These are phyloP conservation scores for Diplodia scrobiculata DNA, from an alignment of 2,329 filamentous ascomycete genomes.

Conservation along the genomic window DNA sequence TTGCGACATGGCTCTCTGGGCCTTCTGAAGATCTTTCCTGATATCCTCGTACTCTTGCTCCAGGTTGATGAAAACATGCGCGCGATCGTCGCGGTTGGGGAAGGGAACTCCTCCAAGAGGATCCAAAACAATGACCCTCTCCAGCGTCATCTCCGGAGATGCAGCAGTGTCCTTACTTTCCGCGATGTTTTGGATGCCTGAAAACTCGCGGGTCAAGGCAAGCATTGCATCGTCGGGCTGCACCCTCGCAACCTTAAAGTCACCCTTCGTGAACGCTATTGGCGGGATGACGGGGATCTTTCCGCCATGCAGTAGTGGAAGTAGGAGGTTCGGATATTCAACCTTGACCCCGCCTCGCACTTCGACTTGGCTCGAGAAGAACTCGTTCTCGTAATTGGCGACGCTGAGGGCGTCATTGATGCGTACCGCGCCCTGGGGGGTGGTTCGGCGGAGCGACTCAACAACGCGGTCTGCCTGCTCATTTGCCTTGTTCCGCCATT, in stretches of 20 bases:
- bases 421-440: conserved; percentile 67
- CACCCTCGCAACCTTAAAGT: conserved; percentile 44
- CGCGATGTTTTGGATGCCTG: conserved; percentile 57
- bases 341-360: conserved; percentile 46
- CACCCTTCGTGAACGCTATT: conserved; percentile 59
- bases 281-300: conserved; percentile 71
- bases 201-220: conserved; percentile 74
- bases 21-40: conserved; percentile 58
- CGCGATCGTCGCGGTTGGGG: conserved; percentile 59
- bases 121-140: conserved; percentile 87
- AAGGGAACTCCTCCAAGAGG: conserved; percentile 81
- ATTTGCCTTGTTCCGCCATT: conserved; percentile 52
- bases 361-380: conserved; percentile 39
- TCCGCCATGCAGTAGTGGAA: conserved; percentile 67
- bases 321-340: conserved; percentile 56
- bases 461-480: conserved; percentile 73
- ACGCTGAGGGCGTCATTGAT: conserved; percentile 60
- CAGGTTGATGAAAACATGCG: conserved; percentile 88
- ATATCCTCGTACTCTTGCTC: conserved; percentile 82
- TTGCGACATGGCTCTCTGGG: conserved; percentile 35
- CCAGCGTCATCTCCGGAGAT: conserved; percentile 52
- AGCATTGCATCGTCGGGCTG: conserved; percentile 68
- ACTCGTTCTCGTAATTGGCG: conserved; percentile 40
- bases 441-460: conserved; percentile 71
- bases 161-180: not conserved